Evolutionary conservation across 345 rosid genomes (phyloP), one percentile per base, ranked within the genome.

Genomic region (Populus pruinosa): DNA sequence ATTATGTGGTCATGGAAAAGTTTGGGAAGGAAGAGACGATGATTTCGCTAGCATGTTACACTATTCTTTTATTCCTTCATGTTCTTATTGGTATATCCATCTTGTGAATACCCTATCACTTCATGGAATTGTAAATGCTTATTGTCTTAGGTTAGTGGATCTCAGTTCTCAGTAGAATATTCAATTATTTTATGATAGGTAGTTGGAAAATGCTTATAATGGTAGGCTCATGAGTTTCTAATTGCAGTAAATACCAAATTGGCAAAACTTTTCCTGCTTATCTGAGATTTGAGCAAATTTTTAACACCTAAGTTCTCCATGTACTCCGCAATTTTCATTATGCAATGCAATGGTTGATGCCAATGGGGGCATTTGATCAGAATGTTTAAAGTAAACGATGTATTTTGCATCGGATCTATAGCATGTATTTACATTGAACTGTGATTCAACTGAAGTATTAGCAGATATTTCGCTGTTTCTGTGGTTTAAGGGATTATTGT

Each of bases 1-100:
- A 81, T 86, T 25, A 55, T 84, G 63, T 96, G 99, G 99, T 90
- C 94, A 31, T 90, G 92, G 92, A 87, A 59, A 83, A 90, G 81
- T 74, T 77, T 89, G 76, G 61, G 72, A 80, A 90, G 87, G 79
- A 96, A 96, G 93, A 85, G 90, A 83, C 85, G 56, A 76, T 96
- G 88, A 90, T 61, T 85, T 83, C 67, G 62, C 59, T 50, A 47
- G 36, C 71, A 31, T 27, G 71, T 67, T 73, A 62, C 68, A 82
- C 75, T 31, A 84, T 87, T 86, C 87, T 86, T 87, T 86, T 66
- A 85, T 87, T 84, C 76, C 81, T 83, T 77, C 50, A 17, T 56
- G 67, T 33, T 65, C 39, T 67, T 67, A 43, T 63, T 81, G 76
- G 79, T 76, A 76, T 76, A 76, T 86, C 72, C 68, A 29, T 72